These are phyloP conservation scores for Chlamydomonas sp. DNA, from an alignment of 139 green algal genomes.

Conservation along the genomic window DNA sequence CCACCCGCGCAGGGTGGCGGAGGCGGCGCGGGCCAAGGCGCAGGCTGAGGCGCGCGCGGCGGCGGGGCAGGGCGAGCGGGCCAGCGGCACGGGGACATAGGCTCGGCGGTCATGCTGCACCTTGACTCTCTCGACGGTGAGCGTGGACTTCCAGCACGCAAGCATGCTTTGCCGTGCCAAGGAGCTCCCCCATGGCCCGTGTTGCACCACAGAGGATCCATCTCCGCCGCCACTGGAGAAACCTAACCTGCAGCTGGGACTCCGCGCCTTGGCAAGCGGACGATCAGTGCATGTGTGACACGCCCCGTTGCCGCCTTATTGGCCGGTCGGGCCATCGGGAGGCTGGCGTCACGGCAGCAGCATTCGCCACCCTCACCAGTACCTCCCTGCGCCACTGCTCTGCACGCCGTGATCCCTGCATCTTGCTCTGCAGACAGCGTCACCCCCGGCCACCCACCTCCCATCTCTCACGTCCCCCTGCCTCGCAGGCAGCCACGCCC, in stretches of 20 bases:
- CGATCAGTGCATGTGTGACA: neutral
- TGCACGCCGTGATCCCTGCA: neutral
- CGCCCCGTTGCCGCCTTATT: neutral
- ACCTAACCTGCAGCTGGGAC: no score
- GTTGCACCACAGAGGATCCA: neutral
- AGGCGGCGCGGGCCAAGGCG: neutral
- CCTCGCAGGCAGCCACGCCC: slow-evolving; percentile 63
- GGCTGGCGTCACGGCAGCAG: neutral
- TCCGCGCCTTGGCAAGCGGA: no score
- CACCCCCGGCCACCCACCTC: neutral
- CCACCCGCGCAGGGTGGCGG: slow-evolving; percentile 61
- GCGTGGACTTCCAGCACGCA: neutral
- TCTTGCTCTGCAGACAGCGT: neutral
- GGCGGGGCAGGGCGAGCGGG: neutral
- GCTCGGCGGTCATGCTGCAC: slow-evolving; percentile 67
- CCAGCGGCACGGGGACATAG: neutral
- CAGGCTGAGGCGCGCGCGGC: neutral
- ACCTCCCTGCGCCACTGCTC: neutral
- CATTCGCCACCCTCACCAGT: neutral
- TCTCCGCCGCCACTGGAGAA: neutral
- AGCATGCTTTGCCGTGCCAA: neutral
- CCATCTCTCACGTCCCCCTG: neutral
- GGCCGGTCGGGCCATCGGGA: neutral
- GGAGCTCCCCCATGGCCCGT: neutral
- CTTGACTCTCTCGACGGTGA: slow-evolving; percentile 79